Conservation (phyloP, 352 stramenopile species). For the Phytophthora pseudosyringae region DNA sequence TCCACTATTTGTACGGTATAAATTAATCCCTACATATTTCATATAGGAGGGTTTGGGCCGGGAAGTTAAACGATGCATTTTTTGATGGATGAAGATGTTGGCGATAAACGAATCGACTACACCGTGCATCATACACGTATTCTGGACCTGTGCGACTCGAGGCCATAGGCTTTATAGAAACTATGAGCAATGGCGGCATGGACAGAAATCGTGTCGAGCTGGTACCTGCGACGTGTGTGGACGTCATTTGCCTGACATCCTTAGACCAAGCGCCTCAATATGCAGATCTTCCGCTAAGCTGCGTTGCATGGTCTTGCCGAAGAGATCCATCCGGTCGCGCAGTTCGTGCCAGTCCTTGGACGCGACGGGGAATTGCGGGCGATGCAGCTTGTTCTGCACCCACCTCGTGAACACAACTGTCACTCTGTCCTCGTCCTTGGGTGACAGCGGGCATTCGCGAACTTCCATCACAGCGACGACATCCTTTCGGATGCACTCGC, state of each 20-base stretch:
- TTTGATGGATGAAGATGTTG: constrained; percentile 6
- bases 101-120: neutral
- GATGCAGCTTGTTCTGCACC: constrained; percentile 34
- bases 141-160: no score
- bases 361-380: constrained; percentile 27
- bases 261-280: constrained; percentile 9
- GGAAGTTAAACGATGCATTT: constrained; percentile 3
- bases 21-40: neutral
- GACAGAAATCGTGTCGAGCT: neutral
- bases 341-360: constrained; percentile 35
- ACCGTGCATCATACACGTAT: no score
- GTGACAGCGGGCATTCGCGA: constrained; percentile 22
- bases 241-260: constrained; percentile 7
- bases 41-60: neutral
- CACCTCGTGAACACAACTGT: constrained; percentile 39
- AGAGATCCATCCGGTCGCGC: constrained; percentile 37
- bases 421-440: constrained; percentile 4
- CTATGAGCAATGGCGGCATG: neutral
- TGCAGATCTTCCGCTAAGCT: constrained; percentile 34
- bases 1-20: no score
- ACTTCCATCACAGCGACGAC: constrained; percentile 44
- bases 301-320: constrained; percentile 32
- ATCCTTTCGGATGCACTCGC: constrained; percentile 47
- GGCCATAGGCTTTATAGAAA: neutral
- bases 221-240: neutral